These are phyloP conservation scores for Moesziomyces parantarcticus DNA, from an alignment of 1,284 basidiomycete genomes.

Conservation along the genomic window DNA sequence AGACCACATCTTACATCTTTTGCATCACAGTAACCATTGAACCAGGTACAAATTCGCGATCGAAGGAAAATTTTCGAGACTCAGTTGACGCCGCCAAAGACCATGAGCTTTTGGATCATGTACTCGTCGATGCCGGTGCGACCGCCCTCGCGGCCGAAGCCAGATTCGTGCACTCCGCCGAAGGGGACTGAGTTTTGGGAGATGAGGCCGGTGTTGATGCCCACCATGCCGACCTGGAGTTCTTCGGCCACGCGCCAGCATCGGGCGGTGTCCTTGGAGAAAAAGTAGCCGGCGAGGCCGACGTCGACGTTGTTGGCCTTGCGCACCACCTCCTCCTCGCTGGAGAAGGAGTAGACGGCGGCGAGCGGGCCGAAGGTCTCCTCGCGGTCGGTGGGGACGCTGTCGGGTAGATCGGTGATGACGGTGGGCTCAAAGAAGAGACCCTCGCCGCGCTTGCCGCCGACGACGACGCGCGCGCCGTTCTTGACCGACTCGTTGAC, in stretches of 20 bases:
- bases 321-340: conserved; percentile 89
- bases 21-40: too few relatives aligned
- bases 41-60: too few relatives aligned
- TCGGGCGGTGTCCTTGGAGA: conserved; percentile 80
- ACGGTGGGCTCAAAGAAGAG: conserved; percentile 89
- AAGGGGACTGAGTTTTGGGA: conserved; percentile 72
- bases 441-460: conserved; percentile 77
- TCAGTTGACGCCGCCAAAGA: conserved; percentile 56
- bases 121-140: conserved; percentile 85
- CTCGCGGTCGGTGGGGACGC: conserved; percentile 70
- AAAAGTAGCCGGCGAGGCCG: conserved; percentile 77
- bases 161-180: conserved; percentile 90
- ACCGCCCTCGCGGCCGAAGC: conserved; percentile 71
- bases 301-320: conserved; percentile 85
- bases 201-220: conserved; percentile 70
- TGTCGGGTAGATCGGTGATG: conserved; percentile 82
- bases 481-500: conserved; percentile 83
- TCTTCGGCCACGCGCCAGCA: conserved; percentile 98
- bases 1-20: too few relatives aligned
- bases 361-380: conserved; percentile 69
- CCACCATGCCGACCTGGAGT: conserved; percentile 96
- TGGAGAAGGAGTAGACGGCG: conserved; percentile 79
- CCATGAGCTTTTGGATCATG: conserved; percentile 63
- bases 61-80: not conserved
- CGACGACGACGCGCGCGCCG: conserved; percentile 88